Percentiles rank a stretch among this genome's conserved stretches.
Evolutionary conservation across 2,329 filamentous ascomycete species (phyloP).

Genomic region (Westerdykella aurantiaca): DNA sequence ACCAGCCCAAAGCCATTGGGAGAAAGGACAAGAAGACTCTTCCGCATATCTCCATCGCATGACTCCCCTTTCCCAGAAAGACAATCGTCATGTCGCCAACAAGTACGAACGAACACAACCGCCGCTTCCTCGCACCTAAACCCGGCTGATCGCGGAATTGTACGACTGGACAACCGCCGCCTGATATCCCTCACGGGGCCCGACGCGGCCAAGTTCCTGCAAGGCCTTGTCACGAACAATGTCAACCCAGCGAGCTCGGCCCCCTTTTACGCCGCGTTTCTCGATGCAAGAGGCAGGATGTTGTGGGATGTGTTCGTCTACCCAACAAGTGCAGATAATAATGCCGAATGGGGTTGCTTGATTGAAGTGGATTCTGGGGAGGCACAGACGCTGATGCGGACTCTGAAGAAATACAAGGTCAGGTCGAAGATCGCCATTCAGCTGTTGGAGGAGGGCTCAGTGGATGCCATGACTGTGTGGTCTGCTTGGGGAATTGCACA

Average conservation of each 20-base stretch:
- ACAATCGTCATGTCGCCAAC: no score
- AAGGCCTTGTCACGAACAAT: conserved; percentile 77
- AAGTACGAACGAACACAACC: no score
- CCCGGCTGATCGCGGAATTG: conserved; percentile 43
- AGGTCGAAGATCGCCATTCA: conserved; percentile 66
- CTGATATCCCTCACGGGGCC: conserved; percentile 73
- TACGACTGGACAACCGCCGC: conserved; percentile 62
- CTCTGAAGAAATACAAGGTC: conserved; percentile 81
- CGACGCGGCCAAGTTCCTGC: conserved; percentile 78
- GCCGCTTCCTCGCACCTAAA: neutral
- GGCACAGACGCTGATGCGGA: conserved; percentile 57
- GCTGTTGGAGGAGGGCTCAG: conserved; percentile 53
- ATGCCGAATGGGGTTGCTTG: conserved; percentile 55
- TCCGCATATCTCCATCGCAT: no score
- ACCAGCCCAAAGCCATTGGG: no score
- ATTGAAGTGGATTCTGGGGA: conserved; percentile 76
- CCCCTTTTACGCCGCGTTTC: conserved; percentile 66
- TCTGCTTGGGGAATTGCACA: conserved; percentile 57
- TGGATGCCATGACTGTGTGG: conserved; percentile 64
- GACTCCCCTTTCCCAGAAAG: no score
- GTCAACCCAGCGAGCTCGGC: conserved; percentile 46
- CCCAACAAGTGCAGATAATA: conserved; percentile 15
- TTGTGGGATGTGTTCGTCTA: conserved; percentile 80
- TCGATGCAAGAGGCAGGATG: conserved; percentile 75
- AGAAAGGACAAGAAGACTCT: no score